Conservation (phyloP, 163 green algal genomes). For the Chlorella variabilis region DNA sequence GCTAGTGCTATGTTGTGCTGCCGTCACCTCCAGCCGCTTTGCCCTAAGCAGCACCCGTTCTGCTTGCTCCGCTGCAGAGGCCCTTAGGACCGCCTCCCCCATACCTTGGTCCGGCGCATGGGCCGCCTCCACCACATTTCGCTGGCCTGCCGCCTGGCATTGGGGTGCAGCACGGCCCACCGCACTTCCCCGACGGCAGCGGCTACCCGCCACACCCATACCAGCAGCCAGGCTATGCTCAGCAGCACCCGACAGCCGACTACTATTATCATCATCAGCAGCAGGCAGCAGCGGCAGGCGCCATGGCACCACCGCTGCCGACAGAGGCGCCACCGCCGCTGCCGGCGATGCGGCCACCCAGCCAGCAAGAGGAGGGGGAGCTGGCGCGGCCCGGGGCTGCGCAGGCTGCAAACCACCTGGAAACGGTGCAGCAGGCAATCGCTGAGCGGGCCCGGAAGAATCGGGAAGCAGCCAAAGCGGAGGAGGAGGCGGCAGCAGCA, state of each 20-base stretch:
- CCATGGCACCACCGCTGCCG: neutral
- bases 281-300: neutral
- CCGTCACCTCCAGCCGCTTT: too few species aligned
- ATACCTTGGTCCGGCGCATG: neutral
- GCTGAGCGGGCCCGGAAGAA: neutral
- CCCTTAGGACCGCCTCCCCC: neutral
- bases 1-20: too few species aligned
- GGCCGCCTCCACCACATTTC: too few species aligned
- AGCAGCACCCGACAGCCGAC: too few species aligned
- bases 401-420: neutral
- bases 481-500: neutral
- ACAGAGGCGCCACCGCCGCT: neutral
- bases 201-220: neutral
- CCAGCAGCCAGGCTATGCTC: neutral
- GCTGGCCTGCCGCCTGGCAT: too few species aligned
- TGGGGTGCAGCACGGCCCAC: too few species aligned
- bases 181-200: neutral
- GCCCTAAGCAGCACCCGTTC: too few species aligned
- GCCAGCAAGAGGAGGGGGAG: conserved; percentile 2
- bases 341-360: neutral
- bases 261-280: neutral
- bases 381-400: neutral
- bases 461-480: neutral
- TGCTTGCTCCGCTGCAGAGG: too few species aligned
- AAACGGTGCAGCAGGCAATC: neutral